Base-by-base conservation (phyloP, 2,329 filamentous ascomycete species). In the Tolypocladium sp. region DNA sequence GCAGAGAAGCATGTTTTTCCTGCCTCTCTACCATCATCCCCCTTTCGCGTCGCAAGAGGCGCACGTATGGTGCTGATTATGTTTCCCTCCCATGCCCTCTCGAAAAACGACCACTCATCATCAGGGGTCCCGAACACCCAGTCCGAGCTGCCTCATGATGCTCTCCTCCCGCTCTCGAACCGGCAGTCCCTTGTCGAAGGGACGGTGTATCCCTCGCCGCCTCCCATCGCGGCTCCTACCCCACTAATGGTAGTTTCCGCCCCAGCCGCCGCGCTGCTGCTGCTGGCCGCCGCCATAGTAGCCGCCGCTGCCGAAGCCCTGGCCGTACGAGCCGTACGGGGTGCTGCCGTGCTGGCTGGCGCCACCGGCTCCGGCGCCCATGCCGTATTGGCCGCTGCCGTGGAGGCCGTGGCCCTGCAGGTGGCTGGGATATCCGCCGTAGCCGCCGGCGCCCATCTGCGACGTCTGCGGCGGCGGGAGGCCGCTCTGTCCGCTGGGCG, bases 391-490 rank as follows among this genome's bases (percentile, higher is more conserved):
- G 63, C 75, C 79, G 65, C 76, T 79, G 61, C 80, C 79, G 69
- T 85, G 83, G 27, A 83, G 73, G 55, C 76, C 76, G 61, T 82
- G 79, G 57, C 76, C 77, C 65, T 80, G 79, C 55, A 83, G 69
- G 65, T 85, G 82, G 67, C 75, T 79, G 12, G 80, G 81, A 66
- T 85, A 85, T 57, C 77, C 79, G 55, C 77, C 78, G 65, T 85
- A 85, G 52, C 57, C 69, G 49, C 74, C 78, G 57, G 77, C 78
- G 57, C 78, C 78, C 73, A 83, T 82, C 70, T 82, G 81, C 60
- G 80, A 81, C 63, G 72, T 74, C 49, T 82, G 80, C 63, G 83
- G 82, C 35, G 82, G 82, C 3, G 82, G 83, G 13, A 85, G 79
- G 35, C 82, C 81, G 46, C 76, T 71, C 69, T 82, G 80, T 27